Evolutionary conservation across 208 protist genomes (phyloP), one percentile per base, ranked within the genome.

Genomic region (Porcisia deanei): DNA sequence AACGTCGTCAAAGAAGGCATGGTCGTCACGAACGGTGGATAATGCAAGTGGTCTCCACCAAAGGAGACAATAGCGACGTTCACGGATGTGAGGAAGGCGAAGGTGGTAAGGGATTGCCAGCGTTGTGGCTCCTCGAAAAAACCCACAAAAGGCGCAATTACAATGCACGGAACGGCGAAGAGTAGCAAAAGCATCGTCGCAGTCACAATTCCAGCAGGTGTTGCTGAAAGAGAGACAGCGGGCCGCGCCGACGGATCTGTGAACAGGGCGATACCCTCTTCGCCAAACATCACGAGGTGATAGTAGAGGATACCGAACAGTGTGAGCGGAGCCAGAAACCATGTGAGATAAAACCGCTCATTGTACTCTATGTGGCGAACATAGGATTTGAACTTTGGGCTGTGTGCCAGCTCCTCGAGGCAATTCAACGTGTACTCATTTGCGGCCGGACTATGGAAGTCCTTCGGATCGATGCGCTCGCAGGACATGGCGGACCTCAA

Each of bases 241-340:
- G n/a, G 12, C 57, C 54, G 47, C 39, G 39, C 49, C 5, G 66
- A 65, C 8, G 57, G 73, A 57, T 73, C 69, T 69, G 63, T 63
- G 58, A 85, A 83, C 57, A 83, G 73, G 12, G 63, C 43, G 37
- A 81, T 52, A 52, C 70, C 77, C 39, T 89, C 72, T 34, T 63
- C 69, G 58, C 65, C 77, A 60, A 89, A 88, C 61, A 88, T 70
- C 30, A 81, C 55, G 18, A 92, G 49, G 66, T 96, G 89, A 63
- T 84, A 89, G 74, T 90, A 94, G 37, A 93, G 79, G 22, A 88
- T 81, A 43, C 81, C 77, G 30, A 83, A 79, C 20, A 95, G 65
- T 5, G 79, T 82, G 68, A 96, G 82, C 1, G 82, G 85, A 43
- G 80, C 81, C 12, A 96, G 80, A 64, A 96, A 89, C 91, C 91